A percentile compares a stretch with the other conserved stretches of the same genome.
Evolutionary conservation across 1,284 basidiomycete species (phyloP).

Genomic region (Chiua sp.): DNA sequence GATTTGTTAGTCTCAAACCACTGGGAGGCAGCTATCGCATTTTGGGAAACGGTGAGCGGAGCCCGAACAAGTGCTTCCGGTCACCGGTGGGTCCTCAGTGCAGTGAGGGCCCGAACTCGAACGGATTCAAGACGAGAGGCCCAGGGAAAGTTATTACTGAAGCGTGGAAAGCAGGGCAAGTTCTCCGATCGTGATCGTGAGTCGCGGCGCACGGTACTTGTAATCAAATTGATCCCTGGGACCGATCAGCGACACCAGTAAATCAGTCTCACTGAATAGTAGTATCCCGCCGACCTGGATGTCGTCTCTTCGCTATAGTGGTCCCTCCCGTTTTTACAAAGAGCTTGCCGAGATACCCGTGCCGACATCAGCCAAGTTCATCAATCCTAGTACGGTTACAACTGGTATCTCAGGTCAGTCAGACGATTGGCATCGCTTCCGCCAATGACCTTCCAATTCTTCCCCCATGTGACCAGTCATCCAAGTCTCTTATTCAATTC

Average conservation of each 20-base stretch:
- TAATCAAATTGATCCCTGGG: not conserved
- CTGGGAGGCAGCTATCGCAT: too few species aligned
- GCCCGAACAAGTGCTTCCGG: too few species aligned
- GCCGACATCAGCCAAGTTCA: constrained; percentile 32
- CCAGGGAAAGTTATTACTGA: too few species aligned
- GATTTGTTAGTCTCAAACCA: too few species aligned
- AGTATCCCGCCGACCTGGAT: constrained; percentile 16
- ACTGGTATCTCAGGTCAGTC: constrained; percentile 23
- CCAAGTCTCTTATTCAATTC: constrained; percentile 48
- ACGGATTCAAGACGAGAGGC: too few species aligned
- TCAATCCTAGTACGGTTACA: constrained; percentile 4
- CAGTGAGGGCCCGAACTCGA: too few species aligned
- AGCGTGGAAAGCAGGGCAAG: too few species aligned
- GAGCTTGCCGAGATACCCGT: constrained; percentile 50
- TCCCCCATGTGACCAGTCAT: constrained; percentile 42
- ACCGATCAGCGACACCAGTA: too few species aligned
- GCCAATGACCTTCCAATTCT: not conserved
- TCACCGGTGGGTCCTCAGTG: too few species aligned
- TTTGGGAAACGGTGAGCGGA: too few species aligned
- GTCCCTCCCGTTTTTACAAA: constrained; percentile 37
- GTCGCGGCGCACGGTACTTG: too few species aligned
- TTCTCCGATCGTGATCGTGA: too few species aligned
- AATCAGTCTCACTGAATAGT: not conserved
- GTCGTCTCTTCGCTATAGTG: constrained; percentile 27
- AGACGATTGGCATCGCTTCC: not conserved